Evolutionary conservation across 768 basidiomycete genomes (phyloP).

Genomic region (Mycena sanguinolenta): DNA sequence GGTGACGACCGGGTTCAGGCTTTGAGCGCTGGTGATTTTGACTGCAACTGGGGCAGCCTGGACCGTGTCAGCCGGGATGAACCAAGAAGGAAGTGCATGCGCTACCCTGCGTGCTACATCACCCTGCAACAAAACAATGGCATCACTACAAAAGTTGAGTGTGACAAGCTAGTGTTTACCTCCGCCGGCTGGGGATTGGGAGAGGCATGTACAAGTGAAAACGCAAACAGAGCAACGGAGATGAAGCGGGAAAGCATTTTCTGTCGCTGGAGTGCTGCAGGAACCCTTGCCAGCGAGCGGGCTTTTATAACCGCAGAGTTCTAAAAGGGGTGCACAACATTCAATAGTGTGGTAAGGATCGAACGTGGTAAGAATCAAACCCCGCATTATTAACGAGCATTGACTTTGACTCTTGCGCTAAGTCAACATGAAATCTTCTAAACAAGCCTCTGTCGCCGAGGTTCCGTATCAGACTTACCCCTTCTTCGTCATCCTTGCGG

Average conservation of each 20-base stretch:
- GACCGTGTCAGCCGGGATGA: conserved; percentile 11
- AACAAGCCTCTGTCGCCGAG: too few species aligned
- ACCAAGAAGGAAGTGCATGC: conserved; percentile 4
- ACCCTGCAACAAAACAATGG: conserved; percentile 19
- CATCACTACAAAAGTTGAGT: conserved; percentile 11
- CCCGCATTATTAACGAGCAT: too few species aligned
- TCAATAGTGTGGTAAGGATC: too few species aligned
- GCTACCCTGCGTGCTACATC: conserved; percentile 11
- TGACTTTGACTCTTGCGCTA: too few species aligned
- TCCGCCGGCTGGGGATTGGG: conserved; percentile 12
- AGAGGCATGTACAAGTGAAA: conserved; percentile 20
- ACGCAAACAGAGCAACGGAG: conserved; percentile 17
- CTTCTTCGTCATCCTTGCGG: too few species aligned
- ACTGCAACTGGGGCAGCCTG: conserved; percentile 15
- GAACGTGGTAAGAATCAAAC: too few species aligned
- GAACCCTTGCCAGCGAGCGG: conserved; percentile 9
- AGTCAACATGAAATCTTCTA: too few species aligned
- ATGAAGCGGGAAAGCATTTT: conserved; percentile 21
- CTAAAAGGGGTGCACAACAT: too few species aligned
- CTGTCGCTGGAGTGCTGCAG: conserved; percentile 4
- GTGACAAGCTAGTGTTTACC: conserved; percentile 14
- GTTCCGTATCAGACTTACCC: too few species aligned
- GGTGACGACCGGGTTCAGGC: conserved; percentile 20
- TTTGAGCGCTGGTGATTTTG: conserved; percentile 17
- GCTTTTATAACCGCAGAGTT: conserved; percentile 21